Base-by-base conservation (phyloP, 331 rosid genomes). In the Cydonia oblonga region DNA sequence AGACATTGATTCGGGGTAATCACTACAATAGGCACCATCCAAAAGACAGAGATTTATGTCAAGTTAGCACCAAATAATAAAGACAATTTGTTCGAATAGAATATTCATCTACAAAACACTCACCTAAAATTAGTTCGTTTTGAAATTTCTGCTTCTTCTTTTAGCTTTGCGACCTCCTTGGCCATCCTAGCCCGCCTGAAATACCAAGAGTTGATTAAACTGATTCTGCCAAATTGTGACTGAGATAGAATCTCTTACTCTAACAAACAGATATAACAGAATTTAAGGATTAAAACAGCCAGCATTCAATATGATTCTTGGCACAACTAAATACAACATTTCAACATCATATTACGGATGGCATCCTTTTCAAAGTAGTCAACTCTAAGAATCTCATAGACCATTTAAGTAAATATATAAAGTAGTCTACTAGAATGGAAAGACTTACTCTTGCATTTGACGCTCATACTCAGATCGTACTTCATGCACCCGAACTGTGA, bases 391-490 rank as follows among this genome's bases (percentile, higher is more conserved):
- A n/a, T 59, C 69, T 62, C 25, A 11, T 23, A 29, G 60, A 72
- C 14, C 6, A 62, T 52, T 69, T 14, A 23, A 16, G 13, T 25
- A 23, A n/a, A 68, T 24, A 68, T 22, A 22, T 49, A 12, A 68
- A 65, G 25, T 63, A 42, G 54, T 54, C 25, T 4, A 9, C 53
- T 32, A 19, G 33, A 65, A 54, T 52, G 80, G 59, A 53, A 78
- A 40, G 13, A 63, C 97, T 56, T 80, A 93, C 98, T 84, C 98
- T 82, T 89, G 90, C 78, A 81, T 83, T 79, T 90, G 98, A 64
- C 86, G 89, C 72, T 90, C 98, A 76, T 90, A 93, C 81, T 88
- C 98, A 18, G 88, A 78, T 44, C 97, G 96, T 26, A 93, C 98
- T 89, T 93, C 98, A 70, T 93, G 92, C 52, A 89, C 91, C 57